Conservation (phyloP, 1,284 basidiomycete species). For the Heterobasidion occidentale region DNA sequence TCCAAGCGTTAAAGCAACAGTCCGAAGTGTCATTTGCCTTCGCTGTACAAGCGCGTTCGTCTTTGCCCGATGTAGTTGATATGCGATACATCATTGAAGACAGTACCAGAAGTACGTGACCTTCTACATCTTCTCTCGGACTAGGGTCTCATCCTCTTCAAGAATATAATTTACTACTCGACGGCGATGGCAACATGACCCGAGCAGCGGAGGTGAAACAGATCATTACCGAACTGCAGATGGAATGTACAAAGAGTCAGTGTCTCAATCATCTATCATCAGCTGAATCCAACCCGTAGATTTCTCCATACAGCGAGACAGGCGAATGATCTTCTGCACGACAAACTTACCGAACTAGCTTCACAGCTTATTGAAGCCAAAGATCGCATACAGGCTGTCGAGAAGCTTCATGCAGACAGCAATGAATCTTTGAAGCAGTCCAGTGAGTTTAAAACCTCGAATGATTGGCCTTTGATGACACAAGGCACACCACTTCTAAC, state of each 20-base stretch:
- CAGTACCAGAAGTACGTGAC: not conserved
- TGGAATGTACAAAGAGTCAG: conserved; percentile 21
- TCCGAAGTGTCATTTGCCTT: not conserved
- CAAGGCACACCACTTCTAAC: not conserved
- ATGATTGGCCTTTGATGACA: not conserved
- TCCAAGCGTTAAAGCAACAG: not conserved
- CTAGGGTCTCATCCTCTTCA: conserved; percentile 15
- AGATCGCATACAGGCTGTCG: conserved; percentile 20
- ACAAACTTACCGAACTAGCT: conserved; percentile 23
- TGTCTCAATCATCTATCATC: not conserved
- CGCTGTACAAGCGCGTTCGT: not conserved
- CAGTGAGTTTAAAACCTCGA: conserved; percentile 11
- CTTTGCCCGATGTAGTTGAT: not conserved
- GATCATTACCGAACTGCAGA: conserved; percentile 18
- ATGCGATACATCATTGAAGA: not conserved
- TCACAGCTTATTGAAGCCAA: conserved; percentile 25
- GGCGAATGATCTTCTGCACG: conserved; percentile 27
- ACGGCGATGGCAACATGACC: conserved; percentile 17
- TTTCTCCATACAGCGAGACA: conserved; percentile 19
- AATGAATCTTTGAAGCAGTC: conserved; percentile 15
- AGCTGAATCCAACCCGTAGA: not conserved
- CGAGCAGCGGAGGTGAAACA: conserved; percentile 15
- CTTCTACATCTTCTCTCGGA: not conserved
- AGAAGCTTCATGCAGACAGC: conserved; percentile 17
- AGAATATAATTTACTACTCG: conserved; percentile 22